Base-by-base conservation (phyloP, 2,329 filamentous ascomycete genomes). In the Dothiorella sarmentorum region DNA sequence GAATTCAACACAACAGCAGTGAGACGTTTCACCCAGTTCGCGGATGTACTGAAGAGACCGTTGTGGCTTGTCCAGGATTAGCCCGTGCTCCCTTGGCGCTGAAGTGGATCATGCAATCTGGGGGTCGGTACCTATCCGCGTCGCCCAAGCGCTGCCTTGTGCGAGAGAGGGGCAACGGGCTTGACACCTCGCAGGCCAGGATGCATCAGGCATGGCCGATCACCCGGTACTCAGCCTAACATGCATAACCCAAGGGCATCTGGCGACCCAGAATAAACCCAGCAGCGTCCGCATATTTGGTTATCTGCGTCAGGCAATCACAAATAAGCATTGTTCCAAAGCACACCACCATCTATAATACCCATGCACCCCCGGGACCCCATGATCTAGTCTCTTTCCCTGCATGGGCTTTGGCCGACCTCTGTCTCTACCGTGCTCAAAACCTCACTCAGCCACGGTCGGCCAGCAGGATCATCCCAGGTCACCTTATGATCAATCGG, bases 11-110 rank as follows among this genome's bases (percentile, higher is more conserved):
- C 52, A 44, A 33, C 52, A 56, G 52, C 29, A 15, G 55, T 47
- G 31, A 10, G n/a, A 57, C 55, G 55, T 57, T 57, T 11, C 55
- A 57, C 55, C 2, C 7, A 15, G 24, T 18, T 45, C n/a, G 55
- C 42, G 20, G 55, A 38, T 27, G 31, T 17, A 57, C 55, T 49
- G 42, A 57, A 57, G 33, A 57, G 40, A 57, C 55, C 55, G 55
- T 57, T 57, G 40, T 37, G 40, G 55, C 42, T 56, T 57, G 42
- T 31, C 55, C 55, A 27, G 33, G 40, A n/a, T 38, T 29, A 44
- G 29, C 42, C 31, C 35, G 55, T 57, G 55, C 43, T 57, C 40
- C 55, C 40, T 31, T 37, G 55, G 42, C 42, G 55, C n/a, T 31
- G 29, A 37, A 15, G 11, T 45, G 52, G 55, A 57, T 57, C 40